Conservation (phyloP, 768 basidiomycete species). For the Favolaschia claudopus region DNA sequence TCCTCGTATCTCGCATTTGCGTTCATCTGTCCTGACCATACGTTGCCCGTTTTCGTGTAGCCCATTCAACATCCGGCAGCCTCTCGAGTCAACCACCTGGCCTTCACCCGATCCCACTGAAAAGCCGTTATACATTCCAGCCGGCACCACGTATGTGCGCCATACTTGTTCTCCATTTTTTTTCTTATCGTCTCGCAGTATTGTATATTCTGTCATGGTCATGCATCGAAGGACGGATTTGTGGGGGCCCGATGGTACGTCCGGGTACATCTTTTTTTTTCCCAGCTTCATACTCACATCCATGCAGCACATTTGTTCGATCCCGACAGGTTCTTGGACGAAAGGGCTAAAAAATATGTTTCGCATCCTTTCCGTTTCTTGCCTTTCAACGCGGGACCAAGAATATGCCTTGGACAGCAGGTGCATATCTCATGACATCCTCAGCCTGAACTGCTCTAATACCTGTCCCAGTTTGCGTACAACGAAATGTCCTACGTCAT, state of each 20-base stretch:
- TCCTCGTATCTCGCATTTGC: too few species aligned
- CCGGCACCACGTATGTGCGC: slow-evolving; percentile 33
- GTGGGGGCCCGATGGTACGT: slow-evolving; percentile 60
- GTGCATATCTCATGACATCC: too few species aligned
- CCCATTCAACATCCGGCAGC: slow-evolving; percentile 26
- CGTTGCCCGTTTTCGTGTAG: not conserved
- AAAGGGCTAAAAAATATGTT: slow-evolving; percentile 50
- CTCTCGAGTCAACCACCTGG: slow-evolving; percentile 37
- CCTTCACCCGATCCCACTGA: slow-evolving; percentile 31
- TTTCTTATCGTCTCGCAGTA: slow-evolving; percentile 8
- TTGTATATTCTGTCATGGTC: slow-evolving; percentile 40
- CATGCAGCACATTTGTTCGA: slow-evolving; percentile 59
- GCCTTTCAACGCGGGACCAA: slow-evolving; percentile 24
- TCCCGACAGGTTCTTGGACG: slow-evolving; percentile 58
- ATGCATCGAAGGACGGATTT: slow-evolving; percentile 49
- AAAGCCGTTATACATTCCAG: slow-evolving; percentile 43
- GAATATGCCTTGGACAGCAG: too few species aligned
- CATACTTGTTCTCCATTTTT: not conserved
- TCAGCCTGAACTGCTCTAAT: too few species aligned
- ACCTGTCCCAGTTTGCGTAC: not conserved
- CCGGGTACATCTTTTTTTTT: too few species aligned
- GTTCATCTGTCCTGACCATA: too few species aligned
- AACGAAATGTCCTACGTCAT: not conserved
- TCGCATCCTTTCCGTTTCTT: slow-evolving; percentile 58
- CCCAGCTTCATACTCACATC: too few species aligned